A percentile compares a stretch with the other conserved stretches of the same genome.
Conservation (phyloP, 2,329 filamentous ascomycete species). For the Sarocladiaceae sp. region DNA sequence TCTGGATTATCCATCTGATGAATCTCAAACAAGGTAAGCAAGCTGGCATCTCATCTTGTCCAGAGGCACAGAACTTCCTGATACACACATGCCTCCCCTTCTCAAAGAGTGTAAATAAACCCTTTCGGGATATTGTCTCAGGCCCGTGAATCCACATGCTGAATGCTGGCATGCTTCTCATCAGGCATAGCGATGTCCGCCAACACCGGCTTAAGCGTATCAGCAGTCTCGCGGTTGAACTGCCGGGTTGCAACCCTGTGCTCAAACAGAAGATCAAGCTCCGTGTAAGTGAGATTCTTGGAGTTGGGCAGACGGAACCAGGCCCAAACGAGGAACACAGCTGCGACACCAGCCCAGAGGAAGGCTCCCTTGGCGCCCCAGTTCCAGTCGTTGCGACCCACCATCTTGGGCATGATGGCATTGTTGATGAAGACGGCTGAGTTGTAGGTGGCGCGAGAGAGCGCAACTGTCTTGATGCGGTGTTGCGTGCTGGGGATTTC, state of each 20-base stretch:
- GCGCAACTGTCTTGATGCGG: slow-evolving; percentile 21
- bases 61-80: no score
- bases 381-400: slow-evolving; percentile 26
- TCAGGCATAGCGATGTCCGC: slow-evolving; percentile 3
- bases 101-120: no score
- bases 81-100: no score
- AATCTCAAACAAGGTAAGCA: no score
- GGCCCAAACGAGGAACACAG: slow-evolving; percentile 22
- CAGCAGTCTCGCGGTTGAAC: slow-evolving; percentile 23
- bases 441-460: slow-evolving; percentile 23
- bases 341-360: slow-evolving; percentile 23
- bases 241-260: slow-evolving; percentile 21
- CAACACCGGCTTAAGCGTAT: slow-evolving; percentile 4
- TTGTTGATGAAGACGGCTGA: slow-evolving; percentile 10
- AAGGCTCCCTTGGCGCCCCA: slow-evolving; percentile 29
- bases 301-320: slow-evolving; percentile 29
- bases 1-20: no score
- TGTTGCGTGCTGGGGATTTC: slow-evolving; percentile 37
- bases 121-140: no score
- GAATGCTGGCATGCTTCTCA: slow-evolving; percentile 3
- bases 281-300: slow-evolving; percentile 24
- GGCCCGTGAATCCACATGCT: slow-evolving; percentile 1
- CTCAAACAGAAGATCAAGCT: slow-evolving; percentile 29
- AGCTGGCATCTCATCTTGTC: no score
- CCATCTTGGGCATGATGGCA: slow-evolving; percentile 16